Conservation (phyloP, 2,329 filamentous ascomycete genomes). For the Aspergillus ibericus region DNA sequence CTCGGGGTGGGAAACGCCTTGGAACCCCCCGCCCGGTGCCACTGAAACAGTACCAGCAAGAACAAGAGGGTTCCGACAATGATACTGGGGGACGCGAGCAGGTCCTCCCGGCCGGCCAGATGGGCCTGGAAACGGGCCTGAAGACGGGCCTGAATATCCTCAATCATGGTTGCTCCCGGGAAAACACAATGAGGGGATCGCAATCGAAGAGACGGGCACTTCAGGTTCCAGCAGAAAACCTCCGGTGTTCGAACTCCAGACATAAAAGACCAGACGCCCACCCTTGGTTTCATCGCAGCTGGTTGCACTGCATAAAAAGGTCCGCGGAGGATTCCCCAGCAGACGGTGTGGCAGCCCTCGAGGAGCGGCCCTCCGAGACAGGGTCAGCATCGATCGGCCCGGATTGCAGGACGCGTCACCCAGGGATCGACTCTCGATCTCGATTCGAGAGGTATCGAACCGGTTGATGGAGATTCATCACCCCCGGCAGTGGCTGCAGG, state of each 20-base stretch:
- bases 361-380: not conserved
- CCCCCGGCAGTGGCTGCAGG: not conserved
- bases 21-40: not conserved
- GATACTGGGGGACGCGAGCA: not conserved
- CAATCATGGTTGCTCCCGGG: not conserved
- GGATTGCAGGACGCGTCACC: not conserved
- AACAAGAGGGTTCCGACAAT: not conserved
- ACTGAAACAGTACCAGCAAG: not conserved
- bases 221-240: not conserved
- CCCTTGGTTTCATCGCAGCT: not conserved
- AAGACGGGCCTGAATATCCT: not conserved
- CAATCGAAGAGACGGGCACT: not conserved
- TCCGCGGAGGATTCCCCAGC: not conserved
- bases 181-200: not conserved
- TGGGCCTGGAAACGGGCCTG: not conserved
- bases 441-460: too few relatives aligned
- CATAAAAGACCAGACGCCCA: not conserved
- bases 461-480: not conserved
- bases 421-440: too few relatives aligned
- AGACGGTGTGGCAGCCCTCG: not conserved
- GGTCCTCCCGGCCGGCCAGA: not conserved
- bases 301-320: not conserved
- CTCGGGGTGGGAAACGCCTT: not conserved
- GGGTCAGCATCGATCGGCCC: not conserved
- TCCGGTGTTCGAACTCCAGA: not conserved